These are phyloP conservation scores for Sporothrix luriei DNA, from an alignment of 2,329 filamentous ascomycete species.

Conservation along the genomic window DNA sequence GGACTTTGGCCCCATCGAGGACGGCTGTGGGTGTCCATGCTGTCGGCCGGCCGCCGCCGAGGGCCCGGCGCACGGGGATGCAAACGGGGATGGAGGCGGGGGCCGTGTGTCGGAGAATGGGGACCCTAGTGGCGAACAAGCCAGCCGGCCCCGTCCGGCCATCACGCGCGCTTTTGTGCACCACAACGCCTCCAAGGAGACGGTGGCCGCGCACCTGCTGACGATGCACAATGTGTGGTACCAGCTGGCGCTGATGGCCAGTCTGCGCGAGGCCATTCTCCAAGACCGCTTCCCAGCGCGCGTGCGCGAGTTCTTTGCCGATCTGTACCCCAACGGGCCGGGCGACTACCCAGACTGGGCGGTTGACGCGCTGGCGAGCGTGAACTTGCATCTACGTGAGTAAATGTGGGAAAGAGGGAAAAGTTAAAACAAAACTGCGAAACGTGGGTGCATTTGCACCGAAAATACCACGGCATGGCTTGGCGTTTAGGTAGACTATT, in stretches of 20 bases:
- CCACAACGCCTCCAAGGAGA: conserved; percentile 92
- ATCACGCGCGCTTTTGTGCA: conserved; percentile 88
- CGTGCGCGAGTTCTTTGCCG: conserved; percentile 74
- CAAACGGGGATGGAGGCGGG: neutral
- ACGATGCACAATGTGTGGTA: conserved; percentile 98
- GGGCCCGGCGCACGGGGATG: neutral
- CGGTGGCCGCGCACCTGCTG: conserved; percentile 78
- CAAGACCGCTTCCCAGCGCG: conserved; percentile 80
- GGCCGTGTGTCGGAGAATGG: neutral
- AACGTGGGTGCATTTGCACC: neutral
- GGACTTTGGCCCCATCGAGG: conserved; percentile 83
- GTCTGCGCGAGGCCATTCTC: conserved; percentile 74
- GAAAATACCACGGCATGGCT: conserved; percentile 19
- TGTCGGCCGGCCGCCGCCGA: conserved; percentile 59
- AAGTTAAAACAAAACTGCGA: neutral
- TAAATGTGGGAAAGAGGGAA: neutral
- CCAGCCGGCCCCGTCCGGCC: conserved; percentile 53
- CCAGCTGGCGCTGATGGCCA: conserved; percentile 79
- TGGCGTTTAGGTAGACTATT: conserved; percentile 9
- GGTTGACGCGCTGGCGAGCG: conserved; percentile 72
- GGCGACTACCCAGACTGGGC: conserved; percentile 79
- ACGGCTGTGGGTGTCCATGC: conserved; percentile 77
- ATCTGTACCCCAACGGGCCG: conserved; percentile 65
- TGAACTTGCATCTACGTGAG: conserved; percentile 70
- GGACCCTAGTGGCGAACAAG: neutral